Evolutionary conservation across 2,329 filamentous ascomycete genomes (phyloP), one percentile per base, ranked within the genome.

Genomic region (Colletotrichum sp.): DNA sequence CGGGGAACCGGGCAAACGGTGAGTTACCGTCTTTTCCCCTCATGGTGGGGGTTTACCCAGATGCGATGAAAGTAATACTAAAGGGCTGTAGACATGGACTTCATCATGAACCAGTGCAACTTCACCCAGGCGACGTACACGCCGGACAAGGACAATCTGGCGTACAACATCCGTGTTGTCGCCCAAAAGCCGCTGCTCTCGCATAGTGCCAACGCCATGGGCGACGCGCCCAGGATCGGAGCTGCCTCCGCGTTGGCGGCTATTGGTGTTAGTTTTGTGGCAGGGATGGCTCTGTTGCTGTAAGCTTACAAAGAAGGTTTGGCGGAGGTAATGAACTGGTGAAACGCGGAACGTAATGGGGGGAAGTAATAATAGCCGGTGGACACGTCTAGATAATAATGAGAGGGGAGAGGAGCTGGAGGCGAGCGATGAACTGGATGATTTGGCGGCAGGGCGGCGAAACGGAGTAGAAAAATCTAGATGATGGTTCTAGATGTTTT

Each of bases 61-160:
- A 21, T 6, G 9, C 24, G 16, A 30, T 28, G 26, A 8, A 26
- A 13, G 9, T 24, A 34, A 21, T 1, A 36, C 65, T 76, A 14
- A 77, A 66, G 13, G 6, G 4, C 8, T 12, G 10, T 38, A 86
- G 85, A 83, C n/a, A 80, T 86, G 76, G 76, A 83, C 16, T 73
- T 82, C 8, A 85, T 86, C 73, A 81, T 86, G 79, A 69, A 77
- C 8, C 78, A 79, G 12, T 86, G 85, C 78, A 81, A 81, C 69
- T 86, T 86, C 56, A 52, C 80, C 4, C 32, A 76, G 7, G 66
- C 80, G 38, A 75, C 73, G 13, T 86, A 85, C 73, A 79, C 78
- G 7, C 79, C 79, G 0, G 78, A 76, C 28, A 77, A 82, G 43
- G 84, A 86, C 71, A 78, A 73, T 9, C 71, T 81, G 21, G 85